Base-by-base conservation (phyloP, 2,329 filamentous ascomycete genomes). In the Juglanconis sp. region DNA sequence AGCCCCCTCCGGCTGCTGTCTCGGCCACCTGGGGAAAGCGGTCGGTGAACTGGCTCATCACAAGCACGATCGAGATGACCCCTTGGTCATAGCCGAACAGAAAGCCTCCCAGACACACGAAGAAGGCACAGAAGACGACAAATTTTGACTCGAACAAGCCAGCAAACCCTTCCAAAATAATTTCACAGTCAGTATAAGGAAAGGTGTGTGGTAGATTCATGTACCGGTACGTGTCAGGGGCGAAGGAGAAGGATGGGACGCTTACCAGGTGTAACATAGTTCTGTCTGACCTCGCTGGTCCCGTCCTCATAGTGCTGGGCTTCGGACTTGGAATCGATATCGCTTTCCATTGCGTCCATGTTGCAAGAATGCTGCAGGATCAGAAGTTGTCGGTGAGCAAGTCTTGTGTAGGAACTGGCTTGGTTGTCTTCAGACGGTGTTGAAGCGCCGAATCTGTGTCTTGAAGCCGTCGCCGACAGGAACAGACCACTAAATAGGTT, bases 11-110 rank as follows among this genome's bases (percentile, higher is more conserved):
- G 7, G 74, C 67, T 5, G 70, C 73, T 2, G 61, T 56, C 6
- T 72, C 68, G 0, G 71, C 67, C 0, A 74, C 72, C 34, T 74
- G 65, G 3, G 68, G 66, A 60, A 76, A 76, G 0, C 68, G 65
- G 10, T 68, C 61, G 40, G 69, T 65, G 52, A 75, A 75, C 44
- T 70, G 56, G n/a, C 69, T 65, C 73, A 76, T 73, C 46, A 72
- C 69, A n/a, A 75, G 65, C 9, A 71, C 74, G 11, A 75, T 67
- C 8, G 69, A 74, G 7, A 79, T 73, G 50, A 78, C 75, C 8
- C 77, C 77, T 34, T 78, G 76, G 61, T 62, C 60, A 30, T 62
- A 62, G 32, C 60, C 60, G 13, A 62, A 59, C 24, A 59, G 51
- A 51, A 62, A 59, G 8, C 60, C 60, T 2, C 60, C 60, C 7